Base-by-base conservation (phyloP, 2,329 filamentous ascomycete species). In the Botrytis elliptica region DNA sequence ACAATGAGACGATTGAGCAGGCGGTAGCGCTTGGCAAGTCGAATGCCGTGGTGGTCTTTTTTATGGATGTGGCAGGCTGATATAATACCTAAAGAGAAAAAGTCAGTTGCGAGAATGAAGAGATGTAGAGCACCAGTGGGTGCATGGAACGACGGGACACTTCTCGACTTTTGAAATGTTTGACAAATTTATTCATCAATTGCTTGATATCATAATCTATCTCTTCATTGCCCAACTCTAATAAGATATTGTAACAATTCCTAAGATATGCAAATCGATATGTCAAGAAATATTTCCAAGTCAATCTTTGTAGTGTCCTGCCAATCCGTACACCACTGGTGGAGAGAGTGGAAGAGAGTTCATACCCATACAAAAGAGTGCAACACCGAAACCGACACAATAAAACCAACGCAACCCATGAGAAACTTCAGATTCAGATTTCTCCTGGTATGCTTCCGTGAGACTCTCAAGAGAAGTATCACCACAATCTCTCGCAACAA, bases 401-500 rank as follows among this genome's bases (percentile, higher is more conserved):
- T 91, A 91, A 80, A 89, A 91, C 84, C 88, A 90, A 22, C 88
- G 85, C 29, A 90, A 83, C 3, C 88, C 88, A 12, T 81, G 74
- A 9, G 83, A 79, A n/a, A 91, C 82, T n/a, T 87, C 82, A 0
- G 81, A 80, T 72, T 87, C 85, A 1, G 87, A 86, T 64, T 84
- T 84, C 1, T 81, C 81, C 33, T 83, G 81, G 78, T 89, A 90
- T 22, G 82, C 79, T 42, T 86, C 84, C 10, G 85, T 86, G 0
- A 91, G 82, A 46, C 84, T 82, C 14, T 87, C 82, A 0, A 84
- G 74, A 52, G 88, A 82, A 1, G 88, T 81, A 74, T 86, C 81
- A 2, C 82, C 76, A 52, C 83, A 85, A 79, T 92, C 89, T 70
- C 87, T 85, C 16, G 88, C 86, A 0, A 90, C 82, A 46, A 91